phyloP scores from a whole-genome alignment of 805 yeast genomes.

The Helenozyma baotianmanensis region DNA sequence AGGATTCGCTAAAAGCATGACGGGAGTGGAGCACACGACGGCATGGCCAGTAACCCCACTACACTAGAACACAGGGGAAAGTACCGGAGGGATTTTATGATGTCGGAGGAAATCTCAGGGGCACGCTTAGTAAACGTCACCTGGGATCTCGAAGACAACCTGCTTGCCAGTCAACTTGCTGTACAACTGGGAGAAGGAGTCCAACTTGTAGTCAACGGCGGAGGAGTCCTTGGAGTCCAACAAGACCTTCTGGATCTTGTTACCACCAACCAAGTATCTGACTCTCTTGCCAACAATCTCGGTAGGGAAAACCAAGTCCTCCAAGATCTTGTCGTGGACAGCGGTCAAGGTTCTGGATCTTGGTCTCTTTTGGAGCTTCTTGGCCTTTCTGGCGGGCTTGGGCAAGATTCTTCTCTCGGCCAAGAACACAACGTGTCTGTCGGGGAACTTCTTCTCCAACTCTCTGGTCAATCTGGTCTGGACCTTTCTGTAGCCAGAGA shows the following conservation, averaged over 20 bases:
- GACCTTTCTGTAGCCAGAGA: slow-evolving; percentile 91
- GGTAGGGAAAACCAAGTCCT: slow-evolving; percentile 99
- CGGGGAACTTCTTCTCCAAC: slow-evolving; percentile 99
- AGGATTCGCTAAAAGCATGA: slow-evolving; percentile 17
- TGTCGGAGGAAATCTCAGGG: too few relatives aligned
- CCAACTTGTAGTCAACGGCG: slow-evolving; percentile 97
- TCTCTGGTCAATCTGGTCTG: slow-evolving; percentile 97
- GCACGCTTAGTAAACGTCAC: slow-evolving; percentile 36
- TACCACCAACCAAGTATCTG: slow-evolving; percentile 98
- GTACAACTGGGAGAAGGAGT: slow-evolving; percentile 98
- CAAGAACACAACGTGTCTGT: slow-evolving; percentile 97
- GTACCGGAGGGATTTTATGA: slow-evolving; percentile 8
- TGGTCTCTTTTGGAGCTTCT: slow-evolving; percentile 98
- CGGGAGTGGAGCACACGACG: slow-evolving; percentile 12
- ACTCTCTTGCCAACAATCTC: slow-evolving; percentile 99
- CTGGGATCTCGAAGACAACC: slow-evolving; percentile 91
- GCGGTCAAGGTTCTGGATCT: slow-evolving; percentile 98
- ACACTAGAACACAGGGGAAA: slow-evolving; percentile 17
- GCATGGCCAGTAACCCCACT: slow-evolving; percentile 11
- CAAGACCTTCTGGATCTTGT: slow-evolving; percentile 95
- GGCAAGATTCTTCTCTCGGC: slow-evolving; percentile 99
- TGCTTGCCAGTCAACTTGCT: slow-evolving; percentile 98
- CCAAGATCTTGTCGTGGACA: slow-evolving; percentile 97
- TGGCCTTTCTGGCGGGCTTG: slow-evolving; percentile 95
- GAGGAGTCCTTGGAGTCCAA: slow-evolving; percentile 97